Base-by-base conservation (phyloP, 176 grass and related monocot genomes). In the Carex cristatella region DNA sequence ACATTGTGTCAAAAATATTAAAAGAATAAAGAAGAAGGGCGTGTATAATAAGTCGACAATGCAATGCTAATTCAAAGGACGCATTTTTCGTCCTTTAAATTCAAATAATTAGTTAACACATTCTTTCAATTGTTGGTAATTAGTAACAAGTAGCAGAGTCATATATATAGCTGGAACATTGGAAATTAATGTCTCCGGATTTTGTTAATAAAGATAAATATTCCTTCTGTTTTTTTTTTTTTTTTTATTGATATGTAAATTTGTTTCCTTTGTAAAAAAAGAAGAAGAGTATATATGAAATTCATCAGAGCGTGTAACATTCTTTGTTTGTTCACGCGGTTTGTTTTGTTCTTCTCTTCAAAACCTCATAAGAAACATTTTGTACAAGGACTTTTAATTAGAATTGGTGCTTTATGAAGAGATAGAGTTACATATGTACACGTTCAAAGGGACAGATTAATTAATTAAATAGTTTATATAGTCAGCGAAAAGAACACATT, bases 1-100 rank as follows among this genome's bases (percentile, higher is more conserved):
- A 82, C 6, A 86, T 85, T 53, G 83, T 86, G 33, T 32, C 62
- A 56, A 81, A 82, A 56, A 62, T 35, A 10, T 64, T 89, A 66
- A 3, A 54, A 10, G 79, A 37, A 14, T 71, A 67, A 27, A 42
- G 8, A 87, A 38, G 15, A 18, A 59, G 32, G 63, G 56, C 38
- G 38, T 64, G 18, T 13, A 48, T 66, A 81, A 7, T 15, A 8
- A 5, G 62, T 19, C 61, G 51, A 69, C 16, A 62, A 5, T 7
- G 23, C 23, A 51, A 51, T 23, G 30, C 46, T 67, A 82, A 65
- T 66, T 66, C 61, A 65, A 65, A 48, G 46, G 2, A 77, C 12
- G 53, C 7, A 77, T 54, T 77, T 51, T 75, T 42, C 19, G 18
- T 23, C 15, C 28, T 75, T 42, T 14, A 14, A 44, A 1, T 23